Evolutionary conservation across 2,329 filamentous ascomycete species (phyloP).

Genomic region (Zymoseptoria passerinii): DNA sequence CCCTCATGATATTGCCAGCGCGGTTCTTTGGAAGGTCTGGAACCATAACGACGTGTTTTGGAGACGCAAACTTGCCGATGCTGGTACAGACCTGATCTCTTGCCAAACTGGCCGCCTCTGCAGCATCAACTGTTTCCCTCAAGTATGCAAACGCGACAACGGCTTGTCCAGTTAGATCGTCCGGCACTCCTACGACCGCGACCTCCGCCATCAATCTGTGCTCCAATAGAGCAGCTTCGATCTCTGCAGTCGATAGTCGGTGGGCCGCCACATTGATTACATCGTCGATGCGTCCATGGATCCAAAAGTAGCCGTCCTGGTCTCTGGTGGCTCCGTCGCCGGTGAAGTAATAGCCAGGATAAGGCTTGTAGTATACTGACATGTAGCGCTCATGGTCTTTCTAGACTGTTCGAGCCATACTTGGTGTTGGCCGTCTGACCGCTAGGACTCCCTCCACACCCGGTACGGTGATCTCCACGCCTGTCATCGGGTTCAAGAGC

Average conservation of each 20-base stretch:
- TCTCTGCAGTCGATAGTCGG: slow-evolving; percentile 63
- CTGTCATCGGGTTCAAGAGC: slow-evolving; percentile 91
- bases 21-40: background rate
- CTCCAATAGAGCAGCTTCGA: slow-evolving; percentile 80
- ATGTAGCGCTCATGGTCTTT: slow-evolving; percentile 95
- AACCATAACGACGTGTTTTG: background rate
- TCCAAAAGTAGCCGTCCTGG: slow-evolving; percentile 51
- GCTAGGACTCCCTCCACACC: slow-evolving; percentile 92
- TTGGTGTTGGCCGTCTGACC: slow-evolving; percentile 95
- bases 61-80: too few relatives aligned
- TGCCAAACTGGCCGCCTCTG: too few relatives aligned
- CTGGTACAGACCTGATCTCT: too few relatives aligned
- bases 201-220: slow-evolving; percentile 72
- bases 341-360: slow-evolving; percentile 95
- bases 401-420: slow-evolving; percentile 95
- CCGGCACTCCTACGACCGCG: slow-evolving; percentile 70
- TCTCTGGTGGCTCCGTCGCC: slow-evolving; percentile 84
- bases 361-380: slow-evolving; percentile 95
- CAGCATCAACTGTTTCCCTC: background rate
- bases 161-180: background rate
- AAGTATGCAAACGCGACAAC: background rate
- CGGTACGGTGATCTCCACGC: slow-evolving; percentile 84
- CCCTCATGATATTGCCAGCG: background rate
- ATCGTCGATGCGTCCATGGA: slow-evolving; percentile 64
- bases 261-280: slow-evolving; percentile 91